Percentiles rank a stretch among this genome's conserved stretches.
Evolutionary conservation across 192 early-diverging fungal species (phyloP).

Genomic region (Chytriomyces sp.): DNA sequence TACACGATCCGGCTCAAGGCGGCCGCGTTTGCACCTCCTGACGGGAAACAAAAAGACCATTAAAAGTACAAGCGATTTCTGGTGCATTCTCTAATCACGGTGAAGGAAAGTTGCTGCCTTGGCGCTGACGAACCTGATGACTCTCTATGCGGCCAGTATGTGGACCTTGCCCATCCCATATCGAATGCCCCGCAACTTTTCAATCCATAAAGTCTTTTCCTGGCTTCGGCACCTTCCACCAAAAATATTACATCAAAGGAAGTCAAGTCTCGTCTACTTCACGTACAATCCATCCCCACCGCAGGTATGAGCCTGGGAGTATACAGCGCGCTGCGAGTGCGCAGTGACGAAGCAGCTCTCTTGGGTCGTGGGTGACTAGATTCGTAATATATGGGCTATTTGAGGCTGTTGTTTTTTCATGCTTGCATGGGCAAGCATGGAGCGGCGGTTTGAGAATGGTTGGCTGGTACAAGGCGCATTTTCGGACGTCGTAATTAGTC

Average conservation of each 20-base stretch:
- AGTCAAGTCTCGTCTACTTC: constrained; percentile 90
- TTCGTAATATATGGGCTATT: constrained; percentile 96
- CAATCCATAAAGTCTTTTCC: constrained; percentile 27
- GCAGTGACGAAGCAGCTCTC: constrained; percentile 58
- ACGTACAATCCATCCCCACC: constrained; percentile 77
- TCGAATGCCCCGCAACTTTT: neutral
- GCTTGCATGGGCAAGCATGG: no score
- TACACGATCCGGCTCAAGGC: constrained; percentile 73
- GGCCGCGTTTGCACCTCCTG: constrained; percentile 46
- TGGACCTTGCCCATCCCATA: neutral
- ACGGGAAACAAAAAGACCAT: constrained; percentile 67
- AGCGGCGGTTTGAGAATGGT: no score
- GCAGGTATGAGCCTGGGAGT: constrained; percentile 83
- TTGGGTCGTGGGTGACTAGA: constrained; percentile 52
- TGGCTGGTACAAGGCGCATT: constrained; percentile 83
- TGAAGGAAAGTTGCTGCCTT: constrained; percentile 3
- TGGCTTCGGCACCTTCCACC: constrained; percentile 82
- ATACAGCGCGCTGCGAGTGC: constrained; percentile 85
- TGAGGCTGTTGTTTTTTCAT: constrained; percentile 93
- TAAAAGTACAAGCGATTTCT: constrained; percentile 71
- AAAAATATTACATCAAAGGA: constrained; percentile 86
- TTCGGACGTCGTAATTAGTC: constrained; percentile 78
- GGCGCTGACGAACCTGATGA: neutral
- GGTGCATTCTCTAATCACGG: constrained; percentile 68
- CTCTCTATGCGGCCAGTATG: neutral